Conservation (phyloP, 768 basidiomycete genomes). For the Suillus subalutaceus region DNA sequence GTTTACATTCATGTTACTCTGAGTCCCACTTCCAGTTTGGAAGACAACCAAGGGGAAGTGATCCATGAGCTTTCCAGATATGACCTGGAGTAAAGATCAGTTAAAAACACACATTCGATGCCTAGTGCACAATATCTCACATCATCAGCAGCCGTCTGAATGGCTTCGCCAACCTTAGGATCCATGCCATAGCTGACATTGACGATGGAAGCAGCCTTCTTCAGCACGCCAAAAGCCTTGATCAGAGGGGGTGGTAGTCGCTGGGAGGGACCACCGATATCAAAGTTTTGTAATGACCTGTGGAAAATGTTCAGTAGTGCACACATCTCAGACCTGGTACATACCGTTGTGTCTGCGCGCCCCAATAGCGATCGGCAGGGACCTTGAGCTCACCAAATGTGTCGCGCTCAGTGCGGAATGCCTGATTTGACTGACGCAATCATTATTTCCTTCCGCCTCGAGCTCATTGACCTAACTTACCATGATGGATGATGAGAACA, state of each 20-base stretch:
- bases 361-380: slow-evolving; percentile 90
- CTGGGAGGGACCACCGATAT: slow-evolving; percentile 95
- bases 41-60: slow-evolving; percentile 99
- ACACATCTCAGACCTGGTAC: slow-evolving; percentile 13
- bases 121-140: slow-evolving; percentile 42
- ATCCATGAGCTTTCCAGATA: slow-evolving; percentile 90
- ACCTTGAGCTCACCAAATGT: slow-evolving; percentile 97
- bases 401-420: slow-evolving; percentile 82
- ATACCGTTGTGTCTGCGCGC: slow-evolving; percentile 95
- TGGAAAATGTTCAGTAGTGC: slow-evolving; percentile 16
- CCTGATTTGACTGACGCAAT: slow-evolving; percentile 43
- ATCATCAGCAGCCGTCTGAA: slow-evolving; percentile 93
- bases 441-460: neutral
- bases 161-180: slow-evolving; percentile 82
- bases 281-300: slow-evolving; percentile 95
- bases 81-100: slow-evolving; percentile 63
- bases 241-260: slow-evolving; percentile 94
- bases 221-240: slow-evolving; percentile 96
- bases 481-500: slow-evolving; percentile 41
- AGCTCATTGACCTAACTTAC: slow-evolving; percentile 22
- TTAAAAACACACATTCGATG: neutral
- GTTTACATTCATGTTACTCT: slow-evolving; percentile 99
- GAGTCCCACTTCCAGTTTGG: slow-evolving; percentile 98
- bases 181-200: slow-evolving; percentile 92
- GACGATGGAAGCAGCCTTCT: slow-evolving; percentile 93